Evolutionary conservation across 2,329 filamentous ascomycete genomes (phyloP).

Genomic region (Trichoderma koningii): DNA sequence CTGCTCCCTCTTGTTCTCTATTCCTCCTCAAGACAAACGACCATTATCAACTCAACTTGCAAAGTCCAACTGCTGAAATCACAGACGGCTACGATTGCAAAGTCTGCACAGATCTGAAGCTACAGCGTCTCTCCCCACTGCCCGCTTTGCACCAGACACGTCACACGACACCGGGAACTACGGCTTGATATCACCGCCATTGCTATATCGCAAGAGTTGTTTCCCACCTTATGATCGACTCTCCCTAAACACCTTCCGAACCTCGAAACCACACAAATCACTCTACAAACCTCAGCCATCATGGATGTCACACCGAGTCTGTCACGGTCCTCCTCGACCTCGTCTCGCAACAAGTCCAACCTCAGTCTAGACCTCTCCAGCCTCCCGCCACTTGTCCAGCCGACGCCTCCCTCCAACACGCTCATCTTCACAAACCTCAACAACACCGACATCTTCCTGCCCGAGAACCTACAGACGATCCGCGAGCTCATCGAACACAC

Average conservation of each 20-base stretch:
- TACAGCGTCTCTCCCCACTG: background rate
- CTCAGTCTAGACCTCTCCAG: conserved; percentile 74
- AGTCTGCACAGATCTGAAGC: background rate
- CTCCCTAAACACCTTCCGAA: background rate
- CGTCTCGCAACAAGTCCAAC: conserved; percentile 48
- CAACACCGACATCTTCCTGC: conserved; percentile 71
- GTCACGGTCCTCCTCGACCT: conserved; percentile 50
- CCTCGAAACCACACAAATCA: background rate
- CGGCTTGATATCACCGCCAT: background rate
- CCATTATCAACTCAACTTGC: background rate
- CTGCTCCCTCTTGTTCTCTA: background rate
- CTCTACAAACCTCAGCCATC: conserved; percentile 19
- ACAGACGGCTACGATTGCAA: background rate
- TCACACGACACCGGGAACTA: background rate
- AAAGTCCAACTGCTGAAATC: background rate
- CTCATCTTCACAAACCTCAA: conserved; percentile 81
- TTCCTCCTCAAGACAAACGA: background rate
- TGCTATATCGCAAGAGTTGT: background rate
- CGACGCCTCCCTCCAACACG: conserved; percentile 79
- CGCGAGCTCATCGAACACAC: conserved; percentile 68
- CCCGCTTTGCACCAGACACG: background rate
- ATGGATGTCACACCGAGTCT: conserved; percentile 44
- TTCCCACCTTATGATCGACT: background rate
- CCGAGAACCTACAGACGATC: conserved; percentile 73
- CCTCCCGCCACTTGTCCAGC: conserved; percentile 68